Base-by-base conservation (phyloP, 2,329 filamentous ascomycete species). In the Penicillium concentricum region DNA sequence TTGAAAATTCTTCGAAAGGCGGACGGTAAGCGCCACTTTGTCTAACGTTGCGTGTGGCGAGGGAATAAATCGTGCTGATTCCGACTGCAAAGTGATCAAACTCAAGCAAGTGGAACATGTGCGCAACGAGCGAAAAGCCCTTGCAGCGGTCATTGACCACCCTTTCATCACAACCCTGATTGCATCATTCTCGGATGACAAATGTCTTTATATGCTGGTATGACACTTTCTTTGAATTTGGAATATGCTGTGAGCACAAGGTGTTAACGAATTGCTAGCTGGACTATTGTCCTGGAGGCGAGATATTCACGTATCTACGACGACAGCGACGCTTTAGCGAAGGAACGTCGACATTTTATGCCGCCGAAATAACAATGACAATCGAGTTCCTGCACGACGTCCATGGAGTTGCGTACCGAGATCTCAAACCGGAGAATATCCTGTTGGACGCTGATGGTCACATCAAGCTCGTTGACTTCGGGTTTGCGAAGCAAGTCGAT, bases 101-200 rank as follows among this genome's bases (percentile, higher is more conserved):
- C 74, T 87, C 66, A 87, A 88, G 77, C 85, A 88, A 67, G 84
- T 88, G 60, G 85, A 87, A 74, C 85, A 87, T 74, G 84, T 87
- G 46, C 82, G 84, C 61, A 87, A 87, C 73, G 85, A 88, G 75
- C 81, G 84, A 64, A 85, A 84, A 64, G 81, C 85, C 35, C 81
- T 88, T 20, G 81, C 82, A 34, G 81, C 82, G 37, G 84, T 87
- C 38, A 81, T 84, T 34, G 85, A 84, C 3, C 83, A 87, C 62
- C 85, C 85, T 24, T 87, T 87, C 70, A 87, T 87, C 61, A 87
- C 85, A 38, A 85, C 82, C 37, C 78, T 87, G 71, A 78, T 87
- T 42, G 81, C 85, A 35, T 85, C 83, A 60, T 88, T 88, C 71
- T 84, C 86, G 63, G 85, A 87, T 67, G 75, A 79, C 38, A 82